Conservation (phyloP, 768 basidiomycete species). For the Suillus hirtellus region DNA sequence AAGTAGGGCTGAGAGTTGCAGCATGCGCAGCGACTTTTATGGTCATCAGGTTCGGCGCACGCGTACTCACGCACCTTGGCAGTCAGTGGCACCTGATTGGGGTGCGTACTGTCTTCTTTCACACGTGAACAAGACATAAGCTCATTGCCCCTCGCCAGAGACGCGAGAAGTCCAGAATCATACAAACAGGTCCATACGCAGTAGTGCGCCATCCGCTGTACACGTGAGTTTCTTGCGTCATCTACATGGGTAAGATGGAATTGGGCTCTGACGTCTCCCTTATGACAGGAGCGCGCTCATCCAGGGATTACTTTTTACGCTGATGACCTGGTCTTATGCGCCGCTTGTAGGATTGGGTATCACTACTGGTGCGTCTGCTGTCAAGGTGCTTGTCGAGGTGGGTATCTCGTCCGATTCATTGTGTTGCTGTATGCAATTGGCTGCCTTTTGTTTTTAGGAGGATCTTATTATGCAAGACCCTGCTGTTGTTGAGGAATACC, state of each 20-base stretch:
- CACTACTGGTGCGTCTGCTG: conserved; percentile 25
- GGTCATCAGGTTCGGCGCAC: conserved; percentile 17
- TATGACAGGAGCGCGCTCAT: background rate
- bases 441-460: conserved; percentile 23
- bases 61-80: conserved; percentile 23
- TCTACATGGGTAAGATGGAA: background rate
- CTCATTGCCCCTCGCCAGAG: conserved; percentile 17
- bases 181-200: conserved; percentile 35
- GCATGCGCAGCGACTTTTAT: conserved; percentile 30
- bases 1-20: conserved; percentile 24
- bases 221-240: conserved; percentile 23
- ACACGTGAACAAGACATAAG: background rate
- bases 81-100: conserved; percentile 35
- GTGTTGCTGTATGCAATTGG: background rate
- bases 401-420: conserved; percentile 1
- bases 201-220: conserved; percentile 40
- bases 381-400: conserved; percentile 39
- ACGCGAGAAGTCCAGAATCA: conserved; percentile 31
- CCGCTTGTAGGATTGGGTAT: conserved; percentile 30
- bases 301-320: background rate
- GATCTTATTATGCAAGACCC: conserved; percentile 30
- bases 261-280: background rate
- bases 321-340: conserved; percentile 34
- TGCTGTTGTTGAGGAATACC: conserved; percentile 27
- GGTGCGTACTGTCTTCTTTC: conserved; percentile 18